Evolutionary conservation across 1,284 basidiomycete species (phyloP).

Genomic region (Melanopsichium pennsylvanicum): DNA sequence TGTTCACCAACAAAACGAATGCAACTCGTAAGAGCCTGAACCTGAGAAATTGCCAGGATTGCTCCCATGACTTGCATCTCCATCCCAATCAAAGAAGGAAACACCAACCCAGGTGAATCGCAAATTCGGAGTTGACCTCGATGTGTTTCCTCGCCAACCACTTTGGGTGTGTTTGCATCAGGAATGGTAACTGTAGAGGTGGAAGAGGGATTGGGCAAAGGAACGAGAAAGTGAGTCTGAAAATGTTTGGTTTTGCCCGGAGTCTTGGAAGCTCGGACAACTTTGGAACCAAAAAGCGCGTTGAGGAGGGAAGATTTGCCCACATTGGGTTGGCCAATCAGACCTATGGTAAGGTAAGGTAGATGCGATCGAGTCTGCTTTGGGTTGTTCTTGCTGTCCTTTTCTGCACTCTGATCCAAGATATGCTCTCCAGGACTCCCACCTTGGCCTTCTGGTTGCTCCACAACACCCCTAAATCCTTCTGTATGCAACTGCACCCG

Average conservation of each 20-base stretch:
- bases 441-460: background rate
- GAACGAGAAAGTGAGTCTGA: slow-evolving; percentile 86
- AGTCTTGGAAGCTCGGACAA: slow-evolving; percentile 84
- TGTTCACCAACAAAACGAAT: slow-evolving; percentile 75
- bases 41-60: slow-evolving; percentile 81
- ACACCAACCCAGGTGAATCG: slow-evolving; percentile 70
- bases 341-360: slow-evolving; percentile 47
- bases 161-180: slow-evolving; percentile 8
- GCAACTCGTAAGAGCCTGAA: slow-evolving; percentile 80
- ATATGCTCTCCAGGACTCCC: background rate
- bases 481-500: slow-evolving; percentile 38
- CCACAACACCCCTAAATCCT: slow-evolving; percentile 3
- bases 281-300: slow-evolving; percentile 81
- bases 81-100: slow-evolving; percentile 69
- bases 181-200: slow-evolving; percentile 79
- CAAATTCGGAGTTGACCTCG: slow-evolving; percentile 48
- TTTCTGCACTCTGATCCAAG: background rate
- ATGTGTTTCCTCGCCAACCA: slow-evolving; percentile 44
- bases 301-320: slow-evolving; percentile 91
- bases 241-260: slow-evolving; percentile 96
- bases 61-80: slow-evolving; percentile 74
- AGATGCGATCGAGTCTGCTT: slow-evolving; percentile 24
- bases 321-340: slow-evolving; percentile 81
- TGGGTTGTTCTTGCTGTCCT: background rate
- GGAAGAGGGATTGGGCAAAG: slow-evolving; percentile 72